Percentiles rank a stretch among this genome's conserved stretches.
Conservation (phyloP, 192 early-diverging fungal species). For the Paraglomus brasilianum region DNA sequence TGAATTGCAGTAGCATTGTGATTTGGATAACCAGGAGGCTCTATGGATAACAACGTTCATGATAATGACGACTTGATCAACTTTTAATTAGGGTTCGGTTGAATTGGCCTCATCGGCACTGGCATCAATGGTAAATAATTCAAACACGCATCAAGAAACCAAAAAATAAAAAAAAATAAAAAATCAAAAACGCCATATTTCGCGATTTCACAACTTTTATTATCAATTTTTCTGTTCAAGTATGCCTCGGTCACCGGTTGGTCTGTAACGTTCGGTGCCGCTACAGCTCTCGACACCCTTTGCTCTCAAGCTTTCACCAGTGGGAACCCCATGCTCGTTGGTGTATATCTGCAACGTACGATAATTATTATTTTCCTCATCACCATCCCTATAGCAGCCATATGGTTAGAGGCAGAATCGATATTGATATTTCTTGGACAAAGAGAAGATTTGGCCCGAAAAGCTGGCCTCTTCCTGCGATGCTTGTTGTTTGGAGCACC, state of each 20-base stretch:
- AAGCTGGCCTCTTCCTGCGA: constrained; percentile 68
- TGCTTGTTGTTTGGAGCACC: constrained; percentile 71
- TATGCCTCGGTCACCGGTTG: constrained; percentile 67
- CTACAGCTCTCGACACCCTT: constrained; percentile 74
- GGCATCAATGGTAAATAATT: constrained; percentile 54
- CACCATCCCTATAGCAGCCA: constrained; percentile 65
- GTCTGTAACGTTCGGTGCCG: constrained; percentile 66
- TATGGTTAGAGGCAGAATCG: constrained; percentile 64
- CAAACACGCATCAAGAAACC: neutral
- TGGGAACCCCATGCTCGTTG: constrained; percentile 63
- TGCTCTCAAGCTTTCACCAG: constrained; percentile 74
- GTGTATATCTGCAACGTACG: constrained; percentile 78
- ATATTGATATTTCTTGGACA: constrained; percentile 75
- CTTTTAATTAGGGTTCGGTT: constrained; percentile 40
- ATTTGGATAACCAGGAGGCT: neutral
- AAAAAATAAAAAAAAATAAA: neutral
- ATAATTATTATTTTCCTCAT: constrained; percentile 71
- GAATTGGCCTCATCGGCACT: constrained; percentile 71
- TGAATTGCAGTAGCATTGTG: neutral
- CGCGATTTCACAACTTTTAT: neutral
- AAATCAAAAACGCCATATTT: neutral
- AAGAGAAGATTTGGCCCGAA: constrained; percentile 61
- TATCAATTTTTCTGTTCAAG: constrained; percentile 7
- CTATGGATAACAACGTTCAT: neutral
- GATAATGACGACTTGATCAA: neutral